These are phyloP conservation scores for Jamesozyma hellenica DNA, from an alignment of 805 yeast genomes.

Conservation along the genomic window DNA sequence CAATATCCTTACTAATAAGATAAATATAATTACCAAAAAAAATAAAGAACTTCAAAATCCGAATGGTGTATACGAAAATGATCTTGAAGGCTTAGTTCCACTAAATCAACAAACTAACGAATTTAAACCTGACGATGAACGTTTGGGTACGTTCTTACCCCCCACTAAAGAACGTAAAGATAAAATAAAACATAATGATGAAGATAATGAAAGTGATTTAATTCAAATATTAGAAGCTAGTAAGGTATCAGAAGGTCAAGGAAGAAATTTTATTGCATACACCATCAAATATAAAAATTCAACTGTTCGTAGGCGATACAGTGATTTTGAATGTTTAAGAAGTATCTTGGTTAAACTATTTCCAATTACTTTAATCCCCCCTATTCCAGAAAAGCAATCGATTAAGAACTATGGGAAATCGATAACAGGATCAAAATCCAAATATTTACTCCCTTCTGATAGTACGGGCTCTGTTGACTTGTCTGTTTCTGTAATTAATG, in stretches of 20 bases:
- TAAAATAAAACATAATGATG: not conserved
- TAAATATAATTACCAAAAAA: conserved; percentile 1
- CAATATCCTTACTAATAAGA: not conserved
- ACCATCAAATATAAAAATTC: conserved; percentile 50
- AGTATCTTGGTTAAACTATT: conserved; percentile 58
- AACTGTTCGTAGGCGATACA: conserved; percentile 69
- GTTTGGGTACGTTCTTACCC: not conserved
- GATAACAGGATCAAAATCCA: conserved; percentile 22
- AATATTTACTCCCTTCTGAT: conserved; percentile 23
- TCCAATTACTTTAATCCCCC: conserved; percentile 79
- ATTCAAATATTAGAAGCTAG: conserved; percentile 25
- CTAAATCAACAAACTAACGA: not conserved
- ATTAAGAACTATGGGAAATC: conserved; percentile 27
- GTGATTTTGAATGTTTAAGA: conserved; percentile 82
- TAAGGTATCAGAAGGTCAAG: conserved; percentile 26
- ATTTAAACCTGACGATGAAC: not conserved
- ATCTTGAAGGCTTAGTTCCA: conserved; percentile 1
- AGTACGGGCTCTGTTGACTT: conserved; percentile 25
- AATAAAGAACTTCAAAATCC: conserved; percentile 10
- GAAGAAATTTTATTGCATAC: conserved; percentile 48
- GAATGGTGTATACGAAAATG: conserved; percentile 7
- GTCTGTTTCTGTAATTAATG: conserved; percentile 25
- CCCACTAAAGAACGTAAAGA: too few relatives aligned
- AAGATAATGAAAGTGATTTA: not conserved
- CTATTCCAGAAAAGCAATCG: conserved; percentile 79